Conservation (phyloP, 192 early-diverging fungal species). For the Pilaira anomala region DNA sequence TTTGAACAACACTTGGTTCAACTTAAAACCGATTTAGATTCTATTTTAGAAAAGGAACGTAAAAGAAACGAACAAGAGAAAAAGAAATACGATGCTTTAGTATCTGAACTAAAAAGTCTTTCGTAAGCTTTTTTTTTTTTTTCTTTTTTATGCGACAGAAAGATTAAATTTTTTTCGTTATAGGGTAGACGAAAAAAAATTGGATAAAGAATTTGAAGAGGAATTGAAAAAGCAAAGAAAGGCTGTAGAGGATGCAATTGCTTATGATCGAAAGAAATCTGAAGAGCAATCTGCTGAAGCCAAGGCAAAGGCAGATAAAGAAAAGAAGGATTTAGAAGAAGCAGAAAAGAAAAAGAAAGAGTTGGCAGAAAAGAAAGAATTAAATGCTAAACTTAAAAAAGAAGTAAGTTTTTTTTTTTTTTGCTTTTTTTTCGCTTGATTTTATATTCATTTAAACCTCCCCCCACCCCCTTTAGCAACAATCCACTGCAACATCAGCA, state of each 20-base stretch:
- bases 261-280: conserved; percentile 4
- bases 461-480: not conserved
- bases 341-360: conserved; percentile 22
- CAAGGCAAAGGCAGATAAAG: conserved; percentile 10
- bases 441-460: too few species aligned
- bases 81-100: not conserved
- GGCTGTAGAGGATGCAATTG: conserved; percentile 12
- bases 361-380: conserved; percentile 7
- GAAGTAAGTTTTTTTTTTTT: conserved; percentile 1
- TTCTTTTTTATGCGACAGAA: not conserved
- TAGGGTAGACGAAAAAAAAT: not conserved
- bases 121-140: not conserved
- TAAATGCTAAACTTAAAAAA: conserved; percentile 12
- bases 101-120: not conserved
- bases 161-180: not conserved
- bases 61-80: not conserved
- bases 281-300: conserved; percentile 15
- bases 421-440: not conserved
- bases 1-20: not conserved
- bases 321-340: conserved; percentile 8
- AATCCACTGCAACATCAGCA: conserved; percentile 18
- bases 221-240: conserved; percentile 9
- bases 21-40: not conserved
- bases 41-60: not conserved
- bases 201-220: not conserved